Conservation (phyloP, 129 eudicot species). For the Dittrichia graveolens region DNA sequence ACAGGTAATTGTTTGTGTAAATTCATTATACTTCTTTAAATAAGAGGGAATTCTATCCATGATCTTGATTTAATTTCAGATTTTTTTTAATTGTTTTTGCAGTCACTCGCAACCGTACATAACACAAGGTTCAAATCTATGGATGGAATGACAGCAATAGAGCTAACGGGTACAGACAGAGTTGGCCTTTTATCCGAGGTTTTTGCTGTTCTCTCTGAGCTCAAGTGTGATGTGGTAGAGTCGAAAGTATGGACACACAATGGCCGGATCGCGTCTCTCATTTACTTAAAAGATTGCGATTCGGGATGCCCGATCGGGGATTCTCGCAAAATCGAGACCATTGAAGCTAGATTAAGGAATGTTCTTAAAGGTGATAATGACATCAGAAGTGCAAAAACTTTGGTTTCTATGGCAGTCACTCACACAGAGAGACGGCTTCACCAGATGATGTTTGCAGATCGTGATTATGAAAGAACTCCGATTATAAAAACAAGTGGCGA, state of each 20-base stretch:
- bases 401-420: conserved; percentile 62
- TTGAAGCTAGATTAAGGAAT: conserved; percentile 60
- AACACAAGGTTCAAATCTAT: conserved; percentile 40
- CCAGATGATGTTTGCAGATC: conserved; percentile 88
- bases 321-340: conserved; percentile 47
- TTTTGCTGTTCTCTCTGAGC: conserved; percentile 72
- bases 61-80: background rate
- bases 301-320: conserved; percentile 70
- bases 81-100: conserved; percentile 13
- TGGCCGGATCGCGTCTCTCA: conserved; percentile 78
- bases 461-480: conserved; percentile 67
- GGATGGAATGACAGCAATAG: conserved; percentile 75
- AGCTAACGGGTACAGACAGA: conserved; percentile 82
- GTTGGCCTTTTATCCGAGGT: conserved; percentile 83
- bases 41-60: background rate
- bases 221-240: conserved; percentile 71
- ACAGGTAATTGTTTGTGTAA: conserved; percentile 49
- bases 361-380: conserved; percentile 87
- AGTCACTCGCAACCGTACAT: conserved; percentile 77
- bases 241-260: conserved; percentile 92
- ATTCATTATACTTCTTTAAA: background rate
- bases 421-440: conserved; percentile 94
- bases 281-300: conserved; percentile 70
- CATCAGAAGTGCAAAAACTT: conserved; percentile 72
- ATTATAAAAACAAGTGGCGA: conserved; percentile 41